Percentiles rank a stretch among this genome's conserved stretches.
Evolutionary conservation across 2,329 filamentous ascomycete species (phyloP).

Genomic region (Pseudogymnoascus sp.): DNA sequence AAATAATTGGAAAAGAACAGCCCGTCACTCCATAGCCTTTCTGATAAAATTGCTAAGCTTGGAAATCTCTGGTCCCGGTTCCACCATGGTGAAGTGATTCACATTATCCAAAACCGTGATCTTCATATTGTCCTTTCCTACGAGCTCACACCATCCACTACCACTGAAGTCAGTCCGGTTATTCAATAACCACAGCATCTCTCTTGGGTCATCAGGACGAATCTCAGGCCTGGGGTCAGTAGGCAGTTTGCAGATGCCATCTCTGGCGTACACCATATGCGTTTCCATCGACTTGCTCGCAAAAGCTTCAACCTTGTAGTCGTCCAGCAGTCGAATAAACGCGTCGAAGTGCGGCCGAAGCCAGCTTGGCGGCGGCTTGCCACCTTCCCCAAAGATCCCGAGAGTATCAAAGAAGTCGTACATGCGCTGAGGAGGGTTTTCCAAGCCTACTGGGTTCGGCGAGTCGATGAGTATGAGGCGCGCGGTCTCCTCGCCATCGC

Average conservation of each 20-base stretch:
- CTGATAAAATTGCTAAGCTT: neutral
- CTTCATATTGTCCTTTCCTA: slow-evolving; percentile 8
- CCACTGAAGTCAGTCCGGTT: slow-evolving; percentile 12
- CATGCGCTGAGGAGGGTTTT: slow-evolving; percentile 41
- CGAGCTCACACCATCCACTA: slow-evolving; percentile 10
- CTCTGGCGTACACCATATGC: slow-evolving; percentile 8
- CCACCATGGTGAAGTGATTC: slow-evolving; percentile 15
- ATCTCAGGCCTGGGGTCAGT: slow-evolving; percentile 1
- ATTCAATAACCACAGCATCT: slow-evolving; percentile 5
- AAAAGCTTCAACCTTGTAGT: slow-evolving; percentile 32
- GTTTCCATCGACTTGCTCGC: slow-evolving; percentile 1
- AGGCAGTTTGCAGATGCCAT: neutral
- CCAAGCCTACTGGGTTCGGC: slow-evolving; percentile 37
- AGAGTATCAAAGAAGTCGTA: slow-evolving; percentile 43
- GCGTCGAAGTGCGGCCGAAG: slow-evolving; percentile 45
- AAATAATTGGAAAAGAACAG: neutral
- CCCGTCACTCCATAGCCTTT: neutral
- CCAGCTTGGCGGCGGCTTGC: slow-evolving; percentile 34
- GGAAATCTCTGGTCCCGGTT: neutral
- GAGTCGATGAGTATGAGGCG: slow-evolving; percentile 38
- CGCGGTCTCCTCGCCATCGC: slow-evolving; percentile 32
- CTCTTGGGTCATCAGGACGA: neutral
- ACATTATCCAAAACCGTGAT: neutral
- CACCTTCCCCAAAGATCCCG: slow-evolving; percentile 34
- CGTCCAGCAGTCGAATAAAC: slow-evolving; percentile 40